Percentiles rank a stretch among this genome's conserved stretches.
Conservation (phyloP, 208 protist species). For the Trichomonas vaginalis region DNA sequence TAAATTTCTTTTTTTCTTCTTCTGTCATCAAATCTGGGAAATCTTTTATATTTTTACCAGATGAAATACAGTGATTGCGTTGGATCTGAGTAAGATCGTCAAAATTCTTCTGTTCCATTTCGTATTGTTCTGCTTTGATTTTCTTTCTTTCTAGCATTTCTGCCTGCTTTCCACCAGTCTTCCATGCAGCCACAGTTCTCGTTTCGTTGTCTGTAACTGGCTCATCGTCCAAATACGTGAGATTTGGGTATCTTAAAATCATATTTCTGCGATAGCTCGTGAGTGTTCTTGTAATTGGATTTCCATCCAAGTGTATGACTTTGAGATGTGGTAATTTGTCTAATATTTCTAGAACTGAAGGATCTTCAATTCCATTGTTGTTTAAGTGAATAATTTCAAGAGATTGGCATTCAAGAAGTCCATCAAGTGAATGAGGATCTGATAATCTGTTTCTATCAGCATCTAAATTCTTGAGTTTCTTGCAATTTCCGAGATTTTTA, state of each 20-base stretch:
- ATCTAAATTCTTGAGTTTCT: not conserved
- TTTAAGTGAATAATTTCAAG: not conserved
- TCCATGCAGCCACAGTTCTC: not conserved
- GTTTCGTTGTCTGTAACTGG: not conserved
- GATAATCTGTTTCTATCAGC: not conserved
- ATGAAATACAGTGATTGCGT: not conserved
- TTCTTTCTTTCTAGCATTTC: conserved; percentile 6
- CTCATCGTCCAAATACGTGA: not conserved
- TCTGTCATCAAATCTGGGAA: not conserved
- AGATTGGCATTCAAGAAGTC: not conserved
- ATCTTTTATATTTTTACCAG: not conserved
- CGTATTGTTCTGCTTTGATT: not conserved
- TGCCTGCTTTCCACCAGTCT: not conserved
- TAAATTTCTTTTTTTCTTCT: not conserved
- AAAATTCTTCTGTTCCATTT: not conserved
- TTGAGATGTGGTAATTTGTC: not conserved
- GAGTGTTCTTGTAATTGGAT: not conserved
- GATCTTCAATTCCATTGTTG: not conserved
- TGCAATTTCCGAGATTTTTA: not conserved
- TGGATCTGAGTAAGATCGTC: not conserved
- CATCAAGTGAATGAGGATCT: not conserved
- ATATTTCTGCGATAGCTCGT: not conserved
- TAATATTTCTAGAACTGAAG: not conserved
- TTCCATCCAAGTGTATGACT: not conserved
- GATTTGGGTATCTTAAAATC: not conserved